Evolutionary conservation across 2,329 filamentous ascomycete genomes (phyloP), one percentile per base, ranked within the genome.

Genomic region (Microdochium paspali): DNA sequence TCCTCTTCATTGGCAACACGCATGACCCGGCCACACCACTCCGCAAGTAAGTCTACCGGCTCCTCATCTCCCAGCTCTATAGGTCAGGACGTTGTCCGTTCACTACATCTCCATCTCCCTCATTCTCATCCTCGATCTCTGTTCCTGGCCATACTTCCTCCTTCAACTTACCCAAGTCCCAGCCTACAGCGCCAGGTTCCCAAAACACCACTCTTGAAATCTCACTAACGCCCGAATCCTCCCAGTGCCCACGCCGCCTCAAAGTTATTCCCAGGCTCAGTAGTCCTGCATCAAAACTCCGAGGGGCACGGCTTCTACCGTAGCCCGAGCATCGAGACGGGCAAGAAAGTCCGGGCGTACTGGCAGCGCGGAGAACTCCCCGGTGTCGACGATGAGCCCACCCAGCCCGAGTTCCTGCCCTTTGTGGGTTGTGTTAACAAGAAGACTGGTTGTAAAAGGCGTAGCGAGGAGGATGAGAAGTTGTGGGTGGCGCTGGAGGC

Each of bases 321-420:
- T n/a, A 46, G 46, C 47, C 47, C 47, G 20, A 46, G 44, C 31
- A 39, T 49, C 23, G 45, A 25, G n/a, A 46, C 47, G 18, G 47
- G 31, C 6, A 45, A 45, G 18, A 13, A 12, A 20, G 31, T 49
- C 30, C 44, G 47, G 18, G 32, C 15, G 6, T 49, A 46, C 39
- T 49, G 45, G 13, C 47, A 49, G 26, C 40, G 21, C 15, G 47
- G 47, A 12, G 24, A 13, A n/a, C 32, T 49, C 23, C 47, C 47
- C 13, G 21, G 13, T 10, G 28, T n/a, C 18, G 47, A 28, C 13
- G 31, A 12, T n/a, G 44, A 15, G 24, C 24, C 32, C 18, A 42
- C 44, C n/a, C 31, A 49, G 44, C 44, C 47, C 24, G 47, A 49
- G 24, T 7, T 15, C 31, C 31, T 12, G 7, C 31, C 31, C 6